phyloP scores from a whole-genome alignment of 257 asterid species.

The Lycium ferocissimum region DNA sequence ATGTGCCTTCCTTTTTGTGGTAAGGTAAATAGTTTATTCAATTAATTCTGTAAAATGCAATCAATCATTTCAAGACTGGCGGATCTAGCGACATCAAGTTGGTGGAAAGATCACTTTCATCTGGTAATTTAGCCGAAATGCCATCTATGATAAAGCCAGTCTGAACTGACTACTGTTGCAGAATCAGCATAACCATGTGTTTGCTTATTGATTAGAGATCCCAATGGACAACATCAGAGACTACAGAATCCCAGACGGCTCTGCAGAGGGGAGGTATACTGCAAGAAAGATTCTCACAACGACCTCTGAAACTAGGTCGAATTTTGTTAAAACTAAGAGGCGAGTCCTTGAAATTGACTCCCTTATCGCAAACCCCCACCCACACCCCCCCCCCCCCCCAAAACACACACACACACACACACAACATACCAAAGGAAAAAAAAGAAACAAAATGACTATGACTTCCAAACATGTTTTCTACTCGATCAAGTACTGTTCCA shows the following conservation, averaged over 20 bases:
- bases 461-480: neutral
- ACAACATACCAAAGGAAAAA: neutral
- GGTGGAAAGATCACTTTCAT: constrained; percentile 14
- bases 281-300: neutral
- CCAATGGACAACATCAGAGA: neutral
- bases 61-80: constrained; percentile 25
- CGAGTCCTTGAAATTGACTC: neutral
- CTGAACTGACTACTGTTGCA: neutral
- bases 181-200: constrained; percentile 19
- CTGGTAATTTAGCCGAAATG: neutral
- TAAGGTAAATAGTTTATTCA: neutral
- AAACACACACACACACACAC: neutral
- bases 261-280: constrained; percentile 4
- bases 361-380: neutral
- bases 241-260: neutral
- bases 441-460: neutral
- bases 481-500: neutral
- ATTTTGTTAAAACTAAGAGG: neutral
- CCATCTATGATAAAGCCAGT: neutral
- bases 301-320: neutral
- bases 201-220: neutral
- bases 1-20: neutral
- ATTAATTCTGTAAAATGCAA: constrained; percentile 5
- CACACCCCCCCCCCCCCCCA: neutral
- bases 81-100: neutral